Conservation (phyloP, 441 rosid genomes). For the Omphalea diandra region DNA sequence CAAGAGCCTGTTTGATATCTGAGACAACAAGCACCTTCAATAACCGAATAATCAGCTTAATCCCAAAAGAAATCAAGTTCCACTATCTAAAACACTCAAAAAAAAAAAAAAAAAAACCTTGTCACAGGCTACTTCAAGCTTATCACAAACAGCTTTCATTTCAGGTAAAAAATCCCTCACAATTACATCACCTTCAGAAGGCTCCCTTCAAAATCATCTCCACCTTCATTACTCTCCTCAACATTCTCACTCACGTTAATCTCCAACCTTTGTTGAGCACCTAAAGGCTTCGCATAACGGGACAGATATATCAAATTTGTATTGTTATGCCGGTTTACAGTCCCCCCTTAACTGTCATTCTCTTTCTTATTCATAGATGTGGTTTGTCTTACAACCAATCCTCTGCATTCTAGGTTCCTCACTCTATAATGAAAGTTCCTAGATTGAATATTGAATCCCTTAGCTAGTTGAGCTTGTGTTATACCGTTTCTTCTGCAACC, state of each 20-base stretch:
- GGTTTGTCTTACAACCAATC: slow-evolving; percentile 69
- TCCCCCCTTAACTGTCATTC: slow-evolving; percentile 58
- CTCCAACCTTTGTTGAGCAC: slow-evolving; percentile 74
- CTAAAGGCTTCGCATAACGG: slow-evolving; percentile 83
- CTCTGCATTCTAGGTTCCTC: slow-evolving; percentile 72
- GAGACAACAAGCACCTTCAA: slow-evolving; percentile 33
- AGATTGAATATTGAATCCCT: slow-evolving; percentile 71
- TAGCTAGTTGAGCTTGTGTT: slow-evolving; percentile 72
- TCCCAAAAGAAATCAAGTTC: neutral
- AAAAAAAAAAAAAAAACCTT: slow-evolving; percentile 44
- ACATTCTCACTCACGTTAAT: slow-evolving; percentile 41
- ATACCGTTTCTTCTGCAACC: slow-evolving; percentile 65
- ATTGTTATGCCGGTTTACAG: slow-evolving; percentile 46
- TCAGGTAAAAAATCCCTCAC: slow-evolving; percentile 82
- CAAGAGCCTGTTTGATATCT: slow-evolving; percentile 34
- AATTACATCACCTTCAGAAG: slow-evolving; percentile 55
- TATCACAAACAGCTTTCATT: slow-evolving; percentile 80
- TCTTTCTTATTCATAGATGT: slow-evolving; percentile 77
- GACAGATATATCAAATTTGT: slow-evolving; percentile 69
- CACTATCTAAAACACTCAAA: neutral
- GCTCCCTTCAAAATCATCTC: slow-evolving; percentile 39
- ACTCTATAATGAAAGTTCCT: slow-evolving; percentile 66
- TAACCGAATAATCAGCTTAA: slow-evolving; percentile 9
- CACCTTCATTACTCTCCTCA: slow-evolving; percentile 35
- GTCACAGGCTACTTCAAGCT: slow-evolving; percentile 74